Evolutionary conservation across 163 green algal species (phyloP).

Genomic region (Chlamydomonas reinhardtii): DNA sequence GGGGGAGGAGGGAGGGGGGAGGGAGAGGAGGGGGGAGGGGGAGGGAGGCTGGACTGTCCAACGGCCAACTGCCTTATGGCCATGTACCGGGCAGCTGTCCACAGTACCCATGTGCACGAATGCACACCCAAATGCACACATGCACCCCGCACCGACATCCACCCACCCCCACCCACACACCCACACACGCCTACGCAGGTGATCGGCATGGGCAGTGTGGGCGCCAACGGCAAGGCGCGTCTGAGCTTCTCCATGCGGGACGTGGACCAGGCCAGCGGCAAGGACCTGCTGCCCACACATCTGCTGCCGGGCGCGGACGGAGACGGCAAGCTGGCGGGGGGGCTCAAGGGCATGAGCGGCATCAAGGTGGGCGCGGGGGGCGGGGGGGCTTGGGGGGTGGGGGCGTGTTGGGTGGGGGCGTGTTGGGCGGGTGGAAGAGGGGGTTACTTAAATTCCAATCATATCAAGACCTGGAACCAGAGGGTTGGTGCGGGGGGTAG

Average conservation of each 20-base stretch:
- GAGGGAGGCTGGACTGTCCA: too few relatives aligned
- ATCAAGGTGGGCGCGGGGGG: constrained; percentile 48
- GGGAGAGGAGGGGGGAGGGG: background rate
- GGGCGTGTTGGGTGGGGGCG: too few relatives aligned
- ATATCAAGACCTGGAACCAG: too few relatives aligned
- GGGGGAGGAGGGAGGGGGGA: background rate
- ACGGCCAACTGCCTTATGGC: too few relatives aligned
- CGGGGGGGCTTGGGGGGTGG: background rate
- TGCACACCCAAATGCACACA: too few relatives aligned
- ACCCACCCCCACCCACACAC: background rate
- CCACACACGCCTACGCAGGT: constrained; percentile 68
- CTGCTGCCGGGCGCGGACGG: constrained; percentile 52
- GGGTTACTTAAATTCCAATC: too few relatives aligned
- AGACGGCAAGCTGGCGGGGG: constrained; percentile 45
- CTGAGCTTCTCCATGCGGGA: constrained; percentile 93
- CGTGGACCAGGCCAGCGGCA: constrained; percentile 89
- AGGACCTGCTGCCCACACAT: constrained; percentile 62
- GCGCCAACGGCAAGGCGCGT: constrained; percentile 63
- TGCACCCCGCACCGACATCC: background rate
- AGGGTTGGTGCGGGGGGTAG: too few relatives aligned
- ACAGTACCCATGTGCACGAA: too few relatives aligned
- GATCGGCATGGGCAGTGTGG: constrained; percentile 66
- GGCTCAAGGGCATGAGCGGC: constrained; percentile 65
- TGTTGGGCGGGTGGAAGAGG: too few relatives aligned
- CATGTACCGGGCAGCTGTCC: too few relatives aligned